Base-by-base conservation (phyloP, 2,329 filamentous ascomycete genomes). In the Aspergillus jensenii region DNA sequence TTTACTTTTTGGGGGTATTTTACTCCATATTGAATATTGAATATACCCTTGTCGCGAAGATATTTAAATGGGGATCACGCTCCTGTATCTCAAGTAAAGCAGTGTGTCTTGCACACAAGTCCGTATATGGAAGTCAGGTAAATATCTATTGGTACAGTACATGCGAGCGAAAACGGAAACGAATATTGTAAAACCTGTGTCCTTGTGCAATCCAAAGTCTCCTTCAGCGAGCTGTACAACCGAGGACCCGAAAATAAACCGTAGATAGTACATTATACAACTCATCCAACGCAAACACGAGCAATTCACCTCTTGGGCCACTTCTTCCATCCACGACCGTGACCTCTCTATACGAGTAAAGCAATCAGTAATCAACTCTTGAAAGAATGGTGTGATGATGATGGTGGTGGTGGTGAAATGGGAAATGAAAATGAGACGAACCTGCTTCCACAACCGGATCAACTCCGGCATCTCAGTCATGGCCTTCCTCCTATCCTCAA, bases 381-480 rank as follows among this genome's bases (percentile, higher is more conserved):
- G n/a, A 15, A 48, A 35, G 6, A 50, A 40, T 31, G 9, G 8
- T 11, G 27, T 11, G 4, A 3, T 11, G 27, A 8, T 31, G 27
- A 8, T 31, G 27, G 9, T 11, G 27, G 9, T 27, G 9, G 9
- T 31, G 27, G 27, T 8, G 3, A 12, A 23, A 23, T 12, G 33
- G 31, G 19, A 46, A 23, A 19, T 23, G 53, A 31, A 45, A 41
- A 52, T 45, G 33, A 51, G 58, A 77, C 86, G 74, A 80, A 95
- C 90, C 85, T 90, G 87, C 79, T 96, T 96, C 95, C 93, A 99
- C 75, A 90, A 83, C 76, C 89, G 86, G 74, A 99, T 90, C 80
- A 98, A 85, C 70, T 89, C 86, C 63, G 93, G 92, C 95, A 99
- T 99, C 59, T 88, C 87, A 80, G 96, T 76, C 91, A 98, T 97